A percentile compares a stretch with the other conserved stretches of the same genome.
These are phyloP conservation scores for Annulohypoxylon nitens DNA, from an alignment of 495 filamentous ascomycete genomes.

Conservation along the genomic window DNA sequence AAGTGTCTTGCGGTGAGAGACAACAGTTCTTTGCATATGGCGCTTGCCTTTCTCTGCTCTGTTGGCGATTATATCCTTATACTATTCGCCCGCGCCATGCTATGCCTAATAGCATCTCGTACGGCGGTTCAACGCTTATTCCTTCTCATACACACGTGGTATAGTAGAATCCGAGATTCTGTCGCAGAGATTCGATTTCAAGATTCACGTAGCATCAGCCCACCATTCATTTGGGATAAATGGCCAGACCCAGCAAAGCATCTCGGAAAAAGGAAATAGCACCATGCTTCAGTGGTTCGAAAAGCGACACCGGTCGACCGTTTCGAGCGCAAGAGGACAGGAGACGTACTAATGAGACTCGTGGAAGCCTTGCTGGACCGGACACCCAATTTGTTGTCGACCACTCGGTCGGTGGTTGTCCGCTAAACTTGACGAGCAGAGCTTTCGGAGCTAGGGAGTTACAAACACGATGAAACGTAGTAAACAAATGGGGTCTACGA, in stretches of 20 bases:
- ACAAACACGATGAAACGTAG: conserved; percentile 31
- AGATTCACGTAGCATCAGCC: conserved; percentile 37
- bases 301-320: conserved; percentile 16
- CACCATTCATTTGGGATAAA: conserved; percentile 48
- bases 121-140: conserved; percentile 21
- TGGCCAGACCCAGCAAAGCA: conserved; percentile 30
- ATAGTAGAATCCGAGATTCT: conserved; percentile 22
- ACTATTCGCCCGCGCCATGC: conserved; percentile 16
- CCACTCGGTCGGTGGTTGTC: conserved; percentile 31
- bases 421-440: conserved; percentile 14
- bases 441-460: conserved; percentile 7
- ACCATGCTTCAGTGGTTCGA: conserved; percentile 12
- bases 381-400: conserved; percentile 11
- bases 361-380: conserved; percentile 24
- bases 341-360: conserved; percentile 16
- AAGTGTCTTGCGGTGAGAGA: conserved; percentile 47
- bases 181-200: conserved; percentile 26
- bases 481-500: conserved; percentile 16
- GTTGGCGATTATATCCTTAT: conserved; percentile 28
- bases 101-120: conserved; percentile 24
- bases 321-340: background rate
- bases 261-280: conserved; percentile 33
- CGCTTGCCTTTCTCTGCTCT: conserved; percentile 25
- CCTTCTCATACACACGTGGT: conserved; percentile 34
- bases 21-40: conserved; percentile 31